Base-by-base conservation (phyloP, 176 grass and related monocot species). In the Oryza rufipogon region DNA sequence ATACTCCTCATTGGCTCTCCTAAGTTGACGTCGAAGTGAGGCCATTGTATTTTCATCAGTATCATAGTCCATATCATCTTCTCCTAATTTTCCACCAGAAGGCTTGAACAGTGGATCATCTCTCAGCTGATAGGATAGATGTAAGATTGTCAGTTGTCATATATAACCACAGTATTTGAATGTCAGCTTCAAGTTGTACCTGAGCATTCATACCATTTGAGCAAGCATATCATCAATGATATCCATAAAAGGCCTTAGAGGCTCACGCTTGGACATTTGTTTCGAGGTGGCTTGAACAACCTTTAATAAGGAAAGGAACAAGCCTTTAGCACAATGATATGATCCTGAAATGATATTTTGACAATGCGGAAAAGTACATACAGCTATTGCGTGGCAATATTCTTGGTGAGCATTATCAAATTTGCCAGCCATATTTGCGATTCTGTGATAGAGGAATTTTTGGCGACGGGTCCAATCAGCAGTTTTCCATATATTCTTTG, bases 11-110 rank as follows among this genome's bases (percentile, higher is more conserved):
- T 91, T 91, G 15, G 92, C 87, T 70, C 6, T 97, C 82, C 95
- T 92, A 71, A 97, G 92, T 78, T 94, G 90, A 49, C 90, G 92
- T 76, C 82, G 88, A 52, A 97, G 81, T 83, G 86, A 71, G 83
- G 92, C 95, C 95, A 97, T 94, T 68, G 95, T 94, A 83, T 97
- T 97, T 38, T 91, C 87, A 84, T 97, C 90, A 30, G 90, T 97
- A 78, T 97, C 95, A 88, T 94, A 97, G 80, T 97, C 95, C 95
- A 97, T 97, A 66, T 97, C 92, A 25, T 92, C 89, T 88, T 97
- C 95, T 82, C 76, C 92, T 84, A 97, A 66, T 83, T 93, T 89
- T 79, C 92, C 95, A 60, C 90, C 90, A 65, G 88, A 86, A 49
- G 85, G 87, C 71, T 94, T 93, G 83, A 97, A 92, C 76, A 71